Evolutionary conservation across 1,284 basidiomycete species (phyloP).

Genomic region (Phellopilus nigrolimitatus): DNA sequence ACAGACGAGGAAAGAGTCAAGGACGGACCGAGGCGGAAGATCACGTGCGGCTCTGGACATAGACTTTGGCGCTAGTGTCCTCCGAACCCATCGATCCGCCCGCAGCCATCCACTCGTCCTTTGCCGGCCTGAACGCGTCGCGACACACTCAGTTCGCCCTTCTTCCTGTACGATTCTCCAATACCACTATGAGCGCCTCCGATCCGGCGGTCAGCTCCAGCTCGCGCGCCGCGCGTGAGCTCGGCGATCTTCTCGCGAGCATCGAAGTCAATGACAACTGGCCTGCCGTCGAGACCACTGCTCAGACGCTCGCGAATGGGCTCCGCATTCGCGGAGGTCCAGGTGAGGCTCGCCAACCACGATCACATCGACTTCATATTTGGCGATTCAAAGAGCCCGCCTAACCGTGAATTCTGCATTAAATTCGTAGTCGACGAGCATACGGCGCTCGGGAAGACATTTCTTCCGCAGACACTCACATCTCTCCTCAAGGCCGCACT

Average conservation of each 20-base stretch:
- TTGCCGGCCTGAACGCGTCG: background rate
- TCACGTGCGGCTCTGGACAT: too few relatives aligned
- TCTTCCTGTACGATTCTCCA: background rate
- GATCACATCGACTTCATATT: background rate
- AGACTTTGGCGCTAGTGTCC: too few relatives aligned
- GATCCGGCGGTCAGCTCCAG: constrained; percentile 9
- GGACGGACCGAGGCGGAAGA: too few relatives aligned
- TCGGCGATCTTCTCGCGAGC: constrained; percentile 31
- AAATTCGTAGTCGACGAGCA: constrained; percentile 56
- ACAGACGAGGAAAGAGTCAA: too few relatives aligned
- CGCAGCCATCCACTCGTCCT: background rate
- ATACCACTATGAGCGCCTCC: constrained; percentile 1
- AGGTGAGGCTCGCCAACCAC: constrained; percentile 31
- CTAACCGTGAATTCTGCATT: constrained; percentile 7
- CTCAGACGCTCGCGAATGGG: constrained; percentile 56
- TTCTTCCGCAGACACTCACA: constrained; percentile 59
- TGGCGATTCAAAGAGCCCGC: background rate
- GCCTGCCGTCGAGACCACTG: constrained; percentile 46
- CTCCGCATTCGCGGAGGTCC: constrained; percentile 47
- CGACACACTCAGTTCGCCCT: background rate
- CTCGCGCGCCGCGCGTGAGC: constrained; percentile 24
- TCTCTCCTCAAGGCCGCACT: constrained; percentile 54
- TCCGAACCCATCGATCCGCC: background rate
- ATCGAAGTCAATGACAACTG: constrained; percentile 41
- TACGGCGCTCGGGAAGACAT: constrained; percentile 57